These are phyloP conservation scores for Ophiostoma sp. DNA, from an alignment of 2,329 filamentous ascomycete species.

Conservation along the genomic window DNA sequence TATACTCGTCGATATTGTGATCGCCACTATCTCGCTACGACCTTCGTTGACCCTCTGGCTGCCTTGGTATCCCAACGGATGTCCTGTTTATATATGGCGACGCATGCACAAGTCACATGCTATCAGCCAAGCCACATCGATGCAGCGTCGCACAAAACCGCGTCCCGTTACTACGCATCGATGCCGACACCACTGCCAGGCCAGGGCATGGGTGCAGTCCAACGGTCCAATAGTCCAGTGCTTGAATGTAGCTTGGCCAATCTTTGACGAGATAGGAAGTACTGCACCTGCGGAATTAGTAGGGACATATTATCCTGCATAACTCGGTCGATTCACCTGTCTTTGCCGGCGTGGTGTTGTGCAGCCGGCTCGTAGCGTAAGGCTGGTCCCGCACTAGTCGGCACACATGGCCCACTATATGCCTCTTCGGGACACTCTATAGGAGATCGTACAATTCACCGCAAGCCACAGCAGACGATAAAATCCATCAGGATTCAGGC, in stretches of 20 bases:
- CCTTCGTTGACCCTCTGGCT: neutral
- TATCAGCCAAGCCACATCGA: neutral
- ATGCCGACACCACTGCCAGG: constrained; percentile 1
- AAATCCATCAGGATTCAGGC: neutral
- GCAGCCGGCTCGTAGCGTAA: constrained; percentile 2
- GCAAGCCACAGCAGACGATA: neutral
- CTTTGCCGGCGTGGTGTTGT: neutral
- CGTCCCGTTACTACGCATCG: neutral
- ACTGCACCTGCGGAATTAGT: neutral
- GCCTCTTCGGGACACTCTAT: neutral
- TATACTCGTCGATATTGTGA: constrained; percentile 3
- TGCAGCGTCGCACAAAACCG: neutral
- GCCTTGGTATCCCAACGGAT: neutral
- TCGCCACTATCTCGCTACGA: neutral
- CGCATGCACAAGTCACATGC: neutral
- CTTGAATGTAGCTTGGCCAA: neutral
- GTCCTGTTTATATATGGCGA: neutral
- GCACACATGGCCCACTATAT: neutral
- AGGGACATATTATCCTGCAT: neutral
- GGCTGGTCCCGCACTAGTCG: constrained; percentile 1
- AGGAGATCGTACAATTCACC: neutral
- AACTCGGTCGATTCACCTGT: neutral
- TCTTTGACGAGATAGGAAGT: neutral
- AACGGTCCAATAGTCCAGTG: neutral
- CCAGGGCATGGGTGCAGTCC: neutral